These are phyloP conservation scores for Cyclocybe aegerita DNA, from an alignment of 768 basidiomycete species.

Conservation along the genomic window DNA sequence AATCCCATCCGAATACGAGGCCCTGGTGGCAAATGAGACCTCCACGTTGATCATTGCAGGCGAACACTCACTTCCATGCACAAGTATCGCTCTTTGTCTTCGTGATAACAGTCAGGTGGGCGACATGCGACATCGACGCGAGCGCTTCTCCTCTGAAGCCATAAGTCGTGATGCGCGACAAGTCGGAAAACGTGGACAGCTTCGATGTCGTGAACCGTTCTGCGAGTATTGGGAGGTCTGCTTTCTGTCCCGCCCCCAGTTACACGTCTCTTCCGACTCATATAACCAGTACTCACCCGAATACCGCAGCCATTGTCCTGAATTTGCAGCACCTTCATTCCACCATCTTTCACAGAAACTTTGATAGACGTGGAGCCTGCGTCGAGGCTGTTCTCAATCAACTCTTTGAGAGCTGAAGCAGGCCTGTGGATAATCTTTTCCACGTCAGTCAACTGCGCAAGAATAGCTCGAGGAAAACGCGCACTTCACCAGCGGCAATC, in stretches of 20 bases:
- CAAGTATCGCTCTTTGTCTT: slow-evolving; percentile 81
- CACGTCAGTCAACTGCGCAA: slow-evolving; percentile 8
- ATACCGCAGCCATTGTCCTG: slow-evolving; percentile 98
- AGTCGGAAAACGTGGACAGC: slow-evolving; percentile 80
- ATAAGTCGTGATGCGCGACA: slow-evolving; percentile 84
- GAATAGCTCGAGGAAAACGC: slow-evolving; percentile 3
- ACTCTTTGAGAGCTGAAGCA: slow-evolving; percentile 92
- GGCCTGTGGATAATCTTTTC: slow-evolving; percentile 56
- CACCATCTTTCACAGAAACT: slow-evolving; percentile 91
- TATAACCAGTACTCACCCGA: slow-evolving; percentile 51
- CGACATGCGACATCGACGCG: slow-evolving; percentile 93
- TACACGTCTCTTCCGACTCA: neutral
- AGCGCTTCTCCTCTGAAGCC: slow-evolving; percentile 97
- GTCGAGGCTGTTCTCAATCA: slow-evolving; percentile 95
- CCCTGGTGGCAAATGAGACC: slow-evolving; percentile 44
- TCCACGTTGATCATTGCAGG: neutral
- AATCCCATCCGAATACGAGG: slow-evolving; percentile 76
- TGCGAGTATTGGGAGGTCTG: slow-evolving; percentile 86
- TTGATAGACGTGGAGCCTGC: slow-evolving; percentile 87
- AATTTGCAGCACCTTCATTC: slow-evolving; percentile 91
- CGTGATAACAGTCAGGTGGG: slow-evolving; percentile 85
- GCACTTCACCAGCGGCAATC: slow-evolving; percentile 80
- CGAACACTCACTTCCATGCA: slow-evolving; percentile 84
- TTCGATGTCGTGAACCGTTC: slow-evolving; percentile 97
- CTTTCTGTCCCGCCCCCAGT: slow-evolving; percentile 51